Evolutionary conservation across 305 asterid species (phyloP).

Genomic region (Solanum chacoense): DNA sequence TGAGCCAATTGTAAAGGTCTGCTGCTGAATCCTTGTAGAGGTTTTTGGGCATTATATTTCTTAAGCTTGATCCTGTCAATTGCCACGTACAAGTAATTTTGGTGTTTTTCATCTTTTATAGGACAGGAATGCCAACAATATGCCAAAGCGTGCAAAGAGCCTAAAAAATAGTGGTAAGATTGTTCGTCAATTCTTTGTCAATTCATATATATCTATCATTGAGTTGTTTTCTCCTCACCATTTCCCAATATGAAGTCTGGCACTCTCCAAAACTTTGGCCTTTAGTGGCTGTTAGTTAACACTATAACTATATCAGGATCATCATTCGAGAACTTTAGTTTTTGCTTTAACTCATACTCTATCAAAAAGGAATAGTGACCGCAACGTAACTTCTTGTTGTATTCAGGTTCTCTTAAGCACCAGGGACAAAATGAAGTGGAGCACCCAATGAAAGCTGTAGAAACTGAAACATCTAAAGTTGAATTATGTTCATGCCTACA

Average conservation of each 20-base stretch:
- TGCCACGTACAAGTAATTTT: not conserved
- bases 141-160: constrained; percentile 67
- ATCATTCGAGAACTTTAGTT: too few species aligned
- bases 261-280: too few species aligned
- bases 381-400: not conserved
- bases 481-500: not conserved
- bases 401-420: constrained; percentile 48
- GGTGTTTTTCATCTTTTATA: constrained; percentile 16
- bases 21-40: not conserved
- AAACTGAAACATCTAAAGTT: constrained; percentile 49
- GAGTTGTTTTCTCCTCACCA: too few species aligned
- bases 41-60: not conserved
- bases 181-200: not conserved
- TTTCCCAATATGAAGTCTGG: too few species aligned
- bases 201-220: not conserved
- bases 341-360: not conserved
- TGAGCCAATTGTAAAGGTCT: constrained; percentile 46
- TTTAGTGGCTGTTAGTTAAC: too few species aligned
- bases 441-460: too few species aligned
- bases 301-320: too few species aligned
- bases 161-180: constrained; percentile 66
- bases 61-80: not conserved
- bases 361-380: not conserved
- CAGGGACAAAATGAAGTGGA: not conserved
- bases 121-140: constrained; percentile 58